Base-by-base conservation (phyloP, 2,329 filamentous ascomycete species). In the Xylaria sp. region DNA sequence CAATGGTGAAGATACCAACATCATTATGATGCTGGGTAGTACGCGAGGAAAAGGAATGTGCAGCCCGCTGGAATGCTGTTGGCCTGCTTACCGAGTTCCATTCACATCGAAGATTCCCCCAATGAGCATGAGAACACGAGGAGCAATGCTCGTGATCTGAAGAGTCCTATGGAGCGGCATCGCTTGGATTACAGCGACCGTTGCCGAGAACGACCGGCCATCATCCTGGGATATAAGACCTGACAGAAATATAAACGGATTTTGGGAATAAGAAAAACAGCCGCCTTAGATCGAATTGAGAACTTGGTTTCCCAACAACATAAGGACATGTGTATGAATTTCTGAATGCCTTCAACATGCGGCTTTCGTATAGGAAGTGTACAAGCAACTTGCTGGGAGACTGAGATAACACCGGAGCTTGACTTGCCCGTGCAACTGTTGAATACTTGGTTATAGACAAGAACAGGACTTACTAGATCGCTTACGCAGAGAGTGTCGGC, bases 111-210 rank as follows among this genome's bases (percentile, higher is more conserved):
- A 6, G 35, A 52, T 44, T 56, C 34, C 47, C 49, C 49, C 55
- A 60, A 60, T 34, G 55, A 37, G 53, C 55, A 35, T 39, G 37
- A 50, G 23, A 19, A 16, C 37, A 2, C 51, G 54, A 52, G 50
- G 54, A 34, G 6, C 46, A 37, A 53, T 53, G 10, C 37, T 46
- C 39, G 49, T 59, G 48, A 47, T 50, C n/a, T 51, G 48, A 35
- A 42, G 30, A 34, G 13, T 46, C n/a, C 18, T 50, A 34, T 16
- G 30, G 53, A 13, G 42, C 8, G 30, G 54, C 51, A 54, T 54
- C 18, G 8, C 35, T 49, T 44, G 19, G 18, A 37, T 30, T 37
- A 44, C 50, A 42, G 30, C 44, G 47, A 48, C 34, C n/a, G 30
- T 10, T 11, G 16, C 49, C 47, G 52, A 50, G 19, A 46, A n/a